Evolutionary conservation across 78 protist species (phyloP), one percentile per base, ranked within the genome.

Genomic region (Dictyostelium capitatum): DNA sequence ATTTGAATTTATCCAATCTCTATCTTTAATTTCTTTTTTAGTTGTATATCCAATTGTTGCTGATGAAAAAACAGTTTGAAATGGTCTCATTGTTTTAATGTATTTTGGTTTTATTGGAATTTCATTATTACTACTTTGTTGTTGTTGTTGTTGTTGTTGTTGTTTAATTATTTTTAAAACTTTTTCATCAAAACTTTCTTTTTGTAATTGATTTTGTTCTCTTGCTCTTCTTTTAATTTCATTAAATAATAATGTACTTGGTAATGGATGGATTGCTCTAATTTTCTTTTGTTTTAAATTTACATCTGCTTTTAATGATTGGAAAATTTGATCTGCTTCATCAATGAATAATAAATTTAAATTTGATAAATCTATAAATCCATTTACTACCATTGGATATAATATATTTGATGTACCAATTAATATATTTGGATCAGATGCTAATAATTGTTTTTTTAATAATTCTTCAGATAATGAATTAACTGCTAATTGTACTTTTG

Each of bases 351-450:
- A 30, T 70, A 77, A 28, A 0, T 80, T 15, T 37, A 87, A 32
- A 25, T 77, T n/a, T 14, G 46, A 41, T 5, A 77, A 64, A 10
- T 30, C 51, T 9, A 87, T 4, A 4, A 15, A 37, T 6, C 72
- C 80, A 47, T 54, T 32, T 0, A 78, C 30, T 17, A 87, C 1
- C 41, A 87, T 19, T 64, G 69, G 74, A 87, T 87, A 65, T 37
- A 87, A 15, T 19, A 77, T 0, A n/a, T 87, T 87, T 23, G 93
- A 75, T 65, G 93, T 87, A 12, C 93, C 93, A 87, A 87, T 77
- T 15, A 87, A 17, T 6, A 87, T 77, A 37, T 87, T 77, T 4
- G 83, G 75, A 1, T 19, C 41, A 17, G 37, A 50, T 4, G 6
- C n/a, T 8, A 87, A n/a, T 47, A 54, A 37, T 62, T 87, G 84